Evolutionary conservation across 208 protist genomes (phyloP), one percentile per base, ranked within the genome.

Genomic region (Trypanosomatidae sp.): DNA sequence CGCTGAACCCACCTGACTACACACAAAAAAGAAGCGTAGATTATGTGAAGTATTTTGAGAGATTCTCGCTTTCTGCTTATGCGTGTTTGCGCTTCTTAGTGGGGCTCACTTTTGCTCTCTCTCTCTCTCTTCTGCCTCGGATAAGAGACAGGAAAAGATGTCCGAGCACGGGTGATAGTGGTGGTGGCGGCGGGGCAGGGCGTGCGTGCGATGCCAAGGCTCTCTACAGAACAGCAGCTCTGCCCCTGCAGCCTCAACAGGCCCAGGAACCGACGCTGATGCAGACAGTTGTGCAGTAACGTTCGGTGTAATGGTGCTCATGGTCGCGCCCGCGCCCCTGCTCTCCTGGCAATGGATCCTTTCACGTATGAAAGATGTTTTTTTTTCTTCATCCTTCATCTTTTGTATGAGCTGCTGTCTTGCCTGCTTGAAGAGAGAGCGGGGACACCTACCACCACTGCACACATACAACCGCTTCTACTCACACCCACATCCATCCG

Each of bases 361-460:
- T 33, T 66, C 15, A 66, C 68, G 22, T 69, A 69, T 44, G 46
- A 55, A 43, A 13, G 41, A 49, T 75, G 36, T 8, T 62, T 72
- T 22, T 53, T 52, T 62, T 71, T 73, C 66, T 66, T 47, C 77
- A 43, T 36, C 58, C 44, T 22, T 28, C 60, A 44, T 52, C n/a
- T 41, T 67, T 49, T 41, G 6, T 12, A 62, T 67, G 13, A 46
- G 65, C 41, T 44, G n/a, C 33, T 50, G 10, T 22, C 33, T 36
- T 50, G 22, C 52, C 55, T 33, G 33, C 33, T 30, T n/a, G 22
- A 13, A 25, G 39, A 22, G 36, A 65, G 59, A 25, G 59, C 39
- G 39, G 8, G 17, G 8, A 19, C 2, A 4, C 59, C 22, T 46
- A 25, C 39, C 10, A 22, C 39, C 59, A 39, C 39, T 28, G 3